Evolutionary conservation across 129 eudicot genomes (phyloP), one percentile per base, ranked within the genome.

Genomic region (Pseudognaphalium luteoalbum): DNA sequence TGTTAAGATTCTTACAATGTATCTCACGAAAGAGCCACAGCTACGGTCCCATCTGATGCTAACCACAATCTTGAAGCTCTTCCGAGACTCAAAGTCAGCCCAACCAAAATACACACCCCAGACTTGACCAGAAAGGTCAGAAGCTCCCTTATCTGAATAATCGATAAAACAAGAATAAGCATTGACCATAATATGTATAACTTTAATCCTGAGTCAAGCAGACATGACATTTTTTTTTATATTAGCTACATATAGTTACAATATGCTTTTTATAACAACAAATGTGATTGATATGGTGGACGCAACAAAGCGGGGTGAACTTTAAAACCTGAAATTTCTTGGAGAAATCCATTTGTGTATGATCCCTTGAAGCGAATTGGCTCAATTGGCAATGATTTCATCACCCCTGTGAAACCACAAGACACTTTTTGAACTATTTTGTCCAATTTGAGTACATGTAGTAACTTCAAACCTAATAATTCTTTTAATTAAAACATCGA

Each of bases 101-200:
- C 97, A 91, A 7, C 97, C 97, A 69, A 91, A 83, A 81, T 76
- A 87, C 32, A 87, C 44, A 76, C 97, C 97, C 83, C 79, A 85
- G 20, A 85, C 84, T 88, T 91, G 97, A 83, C 83, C 86, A 37
- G 92, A 88, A 71, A 88, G 84, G 77, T 68, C 68, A 42, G 74
- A 84, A 20, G 57, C 39, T 68, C 57, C 87, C 39, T 74, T 68
- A 60, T 81, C 95, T 91, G 84, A 29, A 80, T 78, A 44, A 59
- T 25, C 67, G 63, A 71, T 2, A 62, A 47, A 37, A 3, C 39
- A 78, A 57, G 21, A 37, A 6, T 25, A 78, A 19, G 0, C 3
- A 19, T 57, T 57, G 62, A 57, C 7, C 11, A 17, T 2, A 41
- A 25, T 61, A 68, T 60, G 20, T 44, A 44, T 44, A 44, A 14